A percentile compares a stretch with the other conserved stretches of the same genome.
These are phyloP conservation scores for Eutypa lata DNA, from an alignment of 2,329 filamentous ascomycete genomes.

Conservation along the genomic window DNA sequence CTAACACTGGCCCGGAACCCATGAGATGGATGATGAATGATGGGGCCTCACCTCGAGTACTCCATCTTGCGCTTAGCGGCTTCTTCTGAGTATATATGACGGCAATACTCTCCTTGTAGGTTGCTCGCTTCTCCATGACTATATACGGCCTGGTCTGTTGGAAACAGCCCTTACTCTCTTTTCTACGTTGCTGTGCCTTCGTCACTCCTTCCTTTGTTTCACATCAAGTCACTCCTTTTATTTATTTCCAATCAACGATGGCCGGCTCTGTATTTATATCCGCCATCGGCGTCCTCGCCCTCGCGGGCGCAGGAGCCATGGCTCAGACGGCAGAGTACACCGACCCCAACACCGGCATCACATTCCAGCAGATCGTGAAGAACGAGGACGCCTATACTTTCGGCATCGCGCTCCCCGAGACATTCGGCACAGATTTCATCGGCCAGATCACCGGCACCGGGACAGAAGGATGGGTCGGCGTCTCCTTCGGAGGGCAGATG, in stretches of 20 bases:
- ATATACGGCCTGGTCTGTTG: not conserved
- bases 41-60: not conserved
- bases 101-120: not conserved
- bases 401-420: conserved; percentile 49
- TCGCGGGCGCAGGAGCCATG: not conserved
- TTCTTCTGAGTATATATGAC: not conserved
- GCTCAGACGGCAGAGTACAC: conserved; percentile 26
- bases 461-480: conserved; percentile 42
- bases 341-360: conserved; percentile 43
- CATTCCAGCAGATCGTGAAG: conserved; percentile 35
- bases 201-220: too few relatives aligned
- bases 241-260: not conserved
- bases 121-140: not conserved
- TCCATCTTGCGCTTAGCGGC: not conserved
- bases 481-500: conserved; percentile 46
- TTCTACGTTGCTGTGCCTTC: too few relatives aligned
- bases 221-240: too few relatives aligned
- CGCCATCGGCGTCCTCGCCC: not conserved
- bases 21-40: not conserved
- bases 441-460: conserved; percentile 38
- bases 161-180: not conserved
- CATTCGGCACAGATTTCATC: conserved; percentile 48
- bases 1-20: not conserved
- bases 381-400: conserved; percentile 38
- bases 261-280: not conserved